Conservation (phyloP, 768 basidiomycete species). For the Suillus fuscotomentosus region DNA sequence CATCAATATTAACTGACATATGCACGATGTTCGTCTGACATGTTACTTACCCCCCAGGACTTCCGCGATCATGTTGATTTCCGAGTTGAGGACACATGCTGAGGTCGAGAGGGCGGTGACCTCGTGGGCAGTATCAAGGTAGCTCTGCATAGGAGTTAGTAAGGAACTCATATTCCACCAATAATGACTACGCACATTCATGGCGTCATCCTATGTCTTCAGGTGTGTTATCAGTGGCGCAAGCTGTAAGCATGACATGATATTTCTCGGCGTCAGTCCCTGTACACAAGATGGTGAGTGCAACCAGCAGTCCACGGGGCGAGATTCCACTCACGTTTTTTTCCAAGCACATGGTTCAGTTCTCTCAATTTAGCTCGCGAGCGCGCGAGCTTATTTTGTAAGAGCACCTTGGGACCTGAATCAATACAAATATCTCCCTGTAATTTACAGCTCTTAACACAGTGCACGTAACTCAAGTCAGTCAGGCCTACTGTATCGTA, state of each 20-base stretch:
- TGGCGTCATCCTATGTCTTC: conserved; percentile 49
- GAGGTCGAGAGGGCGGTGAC: conserved; percentile 52
- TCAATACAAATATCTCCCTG: conserved; percentile 58
- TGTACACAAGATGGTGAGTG: conserved; percentile 24
- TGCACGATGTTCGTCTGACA: conserved; percentile 12
- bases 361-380: conserved; percentile 65
- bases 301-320: conserved; percentile 9
- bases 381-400: conserved; percentile 74
- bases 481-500: conserved; percentile 66
- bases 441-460: background rate
- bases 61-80: conserved; percentile 56
- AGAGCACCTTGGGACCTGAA: conserved; percentile 66
- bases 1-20: conserved; percentile 4
- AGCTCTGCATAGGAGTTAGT: conserved; percentile 41
- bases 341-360: conserved; percentile 50
- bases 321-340: conserved; percentile 51
- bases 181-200: conserved; percentile 17
- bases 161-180: conserved; percentile 2
- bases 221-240: conserved; percentile 44
- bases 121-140: conserved; percentile 64
- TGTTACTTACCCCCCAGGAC: conserved; percentile 60
- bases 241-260: conserved; percentile 43
- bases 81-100: conserved; percentile 57
- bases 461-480: background rate
- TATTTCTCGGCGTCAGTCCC: conserved; percentile 57